phyloP scores from a whole-genome alignment of 164 flowering plant species.

The Pachysandra terminalis region DNA sequence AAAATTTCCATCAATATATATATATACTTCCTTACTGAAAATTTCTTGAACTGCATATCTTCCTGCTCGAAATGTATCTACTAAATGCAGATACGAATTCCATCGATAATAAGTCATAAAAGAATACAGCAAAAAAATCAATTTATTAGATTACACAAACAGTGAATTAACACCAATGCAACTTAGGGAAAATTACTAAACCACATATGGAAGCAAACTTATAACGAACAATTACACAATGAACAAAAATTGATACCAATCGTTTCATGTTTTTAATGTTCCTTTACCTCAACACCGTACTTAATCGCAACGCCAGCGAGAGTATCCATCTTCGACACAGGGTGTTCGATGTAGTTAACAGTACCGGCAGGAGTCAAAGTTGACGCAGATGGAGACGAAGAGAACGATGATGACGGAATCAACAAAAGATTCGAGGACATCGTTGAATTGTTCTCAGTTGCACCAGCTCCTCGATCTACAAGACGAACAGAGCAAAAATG shows the following conservation, averaged over 20 bases:
- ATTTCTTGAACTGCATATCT: too few species aligned
- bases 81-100: too few species aligned
- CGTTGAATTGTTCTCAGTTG: neutral
- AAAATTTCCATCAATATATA: too few species aligned
- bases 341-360: constrained; percentile 51
- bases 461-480: neutral
- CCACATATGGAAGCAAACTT: too few species aligned
- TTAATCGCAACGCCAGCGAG: constrained; percentile 93
- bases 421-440: constrained; percentile 10
- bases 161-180: too few species aligned
- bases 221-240: neutral
- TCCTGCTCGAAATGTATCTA: too few species aligned
- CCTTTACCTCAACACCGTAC: constrained; percentile 86
- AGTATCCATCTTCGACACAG: constrained; percentile 79
- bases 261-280: neutral
- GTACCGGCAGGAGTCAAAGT: constrained; percentile 1
- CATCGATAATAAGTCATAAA: too few species aligned
- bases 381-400: neutral
- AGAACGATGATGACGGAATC: constrained; percentile 6
- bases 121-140: too few species aligned
- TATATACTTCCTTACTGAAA: too few species aligned
- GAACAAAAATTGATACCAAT: neutral
- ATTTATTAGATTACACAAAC: too few species aligned
- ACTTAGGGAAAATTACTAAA: too few species aligned
- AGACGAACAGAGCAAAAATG: constrained; percentile 2